phyloP scores from a whole-genome alignment of 805 yeast genomes.

The Saturnispora kantuleensis region DNA sequence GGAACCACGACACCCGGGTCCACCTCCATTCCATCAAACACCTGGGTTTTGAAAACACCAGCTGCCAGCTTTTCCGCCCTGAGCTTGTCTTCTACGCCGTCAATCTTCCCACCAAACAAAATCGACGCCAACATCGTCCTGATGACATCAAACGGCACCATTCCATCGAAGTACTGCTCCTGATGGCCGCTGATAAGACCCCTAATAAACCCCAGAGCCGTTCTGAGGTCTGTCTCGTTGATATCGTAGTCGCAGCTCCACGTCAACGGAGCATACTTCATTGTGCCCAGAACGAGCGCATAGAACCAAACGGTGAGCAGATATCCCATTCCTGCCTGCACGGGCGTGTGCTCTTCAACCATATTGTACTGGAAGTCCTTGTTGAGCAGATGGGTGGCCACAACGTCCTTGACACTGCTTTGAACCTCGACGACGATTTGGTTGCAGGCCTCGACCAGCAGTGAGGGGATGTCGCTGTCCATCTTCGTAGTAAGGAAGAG shows the following conservation, averaged over 20 bases:
- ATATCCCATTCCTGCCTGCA: slow-evolving; percentile 37
- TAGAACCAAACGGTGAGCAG: slow-evolving; percentile 65
- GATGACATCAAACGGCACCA: slow-evolving; percentile 2
- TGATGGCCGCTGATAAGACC: slow-evolving; percentile 26
- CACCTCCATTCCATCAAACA: slow-evolving; percentile 23
- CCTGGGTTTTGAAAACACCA: slow-evolving; percentile 29
- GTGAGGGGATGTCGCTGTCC: slow-evolving; percentile 39
- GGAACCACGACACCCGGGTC: slow-evolving; percentile 29
- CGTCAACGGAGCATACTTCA: slow-evolving; percentile 53
- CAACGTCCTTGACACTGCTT: slow-evolving; percentile 44
- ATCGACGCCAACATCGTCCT: slow-evolving; percentile 18
- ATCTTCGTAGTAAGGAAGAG: slow-evolving; percentile 58
- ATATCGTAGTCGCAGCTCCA: slow-evolving; percentile 56
- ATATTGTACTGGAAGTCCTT: slow-evolving; percentile 2
- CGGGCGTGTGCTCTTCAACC: slow-evolving; percentile 21
- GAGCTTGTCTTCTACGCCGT: slow-evolving; percentile 31
- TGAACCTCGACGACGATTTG: slow-evolving; percentile 53
- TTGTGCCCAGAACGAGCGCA: slow-evolving; percentile 47
- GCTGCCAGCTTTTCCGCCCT: slow-evolving; percentile 28
- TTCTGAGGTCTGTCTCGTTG: slow-evolving; percentile 58
- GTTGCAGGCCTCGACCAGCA: slow-evolving; percentile 44
- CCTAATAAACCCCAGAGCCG: slow-evolving; percentile 37
- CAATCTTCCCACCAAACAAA: slow-evolving; percentile 60
- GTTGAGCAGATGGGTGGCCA: slow-evolving; percentile 22
- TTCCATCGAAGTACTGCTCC: neutral